phyloP scores from a whole-genome alignment of 139 green algal species.

The Diplosphaera chodatii region DNA sequence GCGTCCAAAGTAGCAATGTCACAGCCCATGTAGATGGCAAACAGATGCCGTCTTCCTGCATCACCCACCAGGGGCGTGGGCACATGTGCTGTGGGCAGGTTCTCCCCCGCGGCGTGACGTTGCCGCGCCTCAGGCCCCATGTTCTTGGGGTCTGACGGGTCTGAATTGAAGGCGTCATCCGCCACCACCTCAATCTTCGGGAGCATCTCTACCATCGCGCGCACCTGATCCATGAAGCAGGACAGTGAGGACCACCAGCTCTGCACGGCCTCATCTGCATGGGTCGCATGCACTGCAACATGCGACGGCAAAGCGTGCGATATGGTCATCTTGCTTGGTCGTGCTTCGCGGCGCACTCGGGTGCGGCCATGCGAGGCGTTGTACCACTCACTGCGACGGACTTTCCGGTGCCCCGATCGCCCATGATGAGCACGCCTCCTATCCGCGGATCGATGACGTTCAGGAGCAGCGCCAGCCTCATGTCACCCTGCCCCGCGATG shows the following conservation, averaged over 20 bases:
- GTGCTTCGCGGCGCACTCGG: no score
- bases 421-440: conserved; percentile 91
- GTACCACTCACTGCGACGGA: conserved; percentile 52
- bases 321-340: no score
- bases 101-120: conserved; percentile 46
- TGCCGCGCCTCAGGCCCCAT: conserved; percentile 63
- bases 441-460: conserved; percentile 86
- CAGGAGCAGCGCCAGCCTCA: conserved; percentile 87
- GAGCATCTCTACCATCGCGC: conserved; percentile 78
- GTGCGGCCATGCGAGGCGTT: no score
- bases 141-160: conserved; percentile 70
- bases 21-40: not conserved
- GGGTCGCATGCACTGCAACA: no score
- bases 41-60: no score
- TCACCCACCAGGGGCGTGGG: conserved; percentile 64
- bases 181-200: conserved; percentile 81
- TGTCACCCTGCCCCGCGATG: conserved; percentile 85
- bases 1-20: no score
- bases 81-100: conserved; percentile 40
- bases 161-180: conserved; percentile 85
- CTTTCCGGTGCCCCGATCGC: conserved; percentile 87
- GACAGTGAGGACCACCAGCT: no score
- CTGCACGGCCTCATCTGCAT: no score
- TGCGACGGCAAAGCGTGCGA: no score
- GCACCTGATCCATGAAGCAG: no score